Evolutionary conservation across 2,329 filamentous ascomycete genomes (phyloP), one percentile per base, ranked within the genome.

Genomic region (Aspergillus ochraceus): DNA sequence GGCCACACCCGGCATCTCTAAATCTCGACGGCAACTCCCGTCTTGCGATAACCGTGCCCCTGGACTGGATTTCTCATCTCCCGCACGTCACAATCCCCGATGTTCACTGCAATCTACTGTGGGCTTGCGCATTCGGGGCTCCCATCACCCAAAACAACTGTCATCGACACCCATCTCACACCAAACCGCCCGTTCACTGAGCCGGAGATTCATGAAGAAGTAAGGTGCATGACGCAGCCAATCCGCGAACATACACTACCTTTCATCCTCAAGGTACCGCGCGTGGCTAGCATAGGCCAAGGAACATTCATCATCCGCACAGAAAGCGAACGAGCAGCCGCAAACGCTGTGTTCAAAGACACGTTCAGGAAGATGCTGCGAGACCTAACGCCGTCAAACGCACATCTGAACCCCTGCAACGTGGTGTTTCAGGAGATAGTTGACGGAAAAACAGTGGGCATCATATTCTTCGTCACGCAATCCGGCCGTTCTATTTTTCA

Each of bases 31-130:
- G 5, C 17, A 19, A 42, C n/a, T 49, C 42, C 1, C 51, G 29
- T 10, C 30, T 52, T 14, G 52, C 46, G 2, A 22, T 59, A 9
- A 46, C 42, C 12, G 45, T 59, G 0, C 57, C 57, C 6, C 46
- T 50, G 3, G 57, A 55, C 19, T 24, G 42, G 9, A n/a, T 55
- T 4, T 26, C 42, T 19, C n/a, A 47, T 6, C 24, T 55, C 1
- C 14, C 47, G 17, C 57, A 55, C 6, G 19, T 46, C 3, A 1
- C 46, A 1, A 17, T 30, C 3, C 52, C 57, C 2, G n/a, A 55
- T 1, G 29, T n/a, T 6, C 57, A 55, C 26, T 59, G 55, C 14
- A 39, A 59, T 11, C n/a, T 55, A 5, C 46, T 50, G 11, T 55
- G 53, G 57, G 24, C 36, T 55, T 3, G 57, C 57, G 1, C 10